Evolutionary conservation across 225 moss, liverwort and hornwort species (phyloP), one percentile per base, ranked within the genome.

Genomic region (Polytrichum formosum): DNA sequence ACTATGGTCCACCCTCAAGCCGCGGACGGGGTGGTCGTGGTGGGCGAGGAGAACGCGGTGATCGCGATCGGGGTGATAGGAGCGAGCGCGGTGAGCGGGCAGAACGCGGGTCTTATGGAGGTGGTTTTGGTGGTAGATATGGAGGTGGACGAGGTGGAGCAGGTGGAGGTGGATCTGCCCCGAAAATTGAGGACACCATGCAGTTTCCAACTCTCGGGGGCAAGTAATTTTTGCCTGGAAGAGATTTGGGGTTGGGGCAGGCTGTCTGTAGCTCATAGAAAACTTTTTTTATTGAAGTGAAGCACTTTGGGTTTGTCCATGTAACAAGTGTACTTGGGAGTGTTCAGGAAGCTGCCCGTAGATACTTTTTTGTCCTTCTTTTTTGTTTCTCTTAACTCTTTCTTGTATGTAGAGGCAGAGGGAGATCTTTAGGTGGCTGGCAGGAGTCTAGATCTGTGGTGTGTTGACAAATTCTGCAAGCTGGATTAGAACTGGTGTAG

Each of bases 141-240:
- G 73, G 55, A 28, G 84, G 69, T 29, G 70, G 79, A 1, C 82
- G 93, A 2, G 72, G 66, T 2, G 23, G 70, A 17, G 58, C 4
- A 0, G 37, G 53, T 0, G 73, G 69, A 29, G 72, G 66, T 71
- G 79, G 78, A 10, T 85, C 86, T n/a, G 93, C 93, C 25, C 96
- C 93, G 0, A 90, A 86, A 53, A 96, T 96, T 72, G 93, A 92
- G 83, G 96, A 96, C 59, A 91, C 91, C 53, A 85, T 82, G 7
- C 90, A 96, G 82, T 96, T 96, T 31, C 93, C 96, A 17, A 96
- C 79, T 31, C 67, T 93, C 66, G 91, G 91, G 66, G 91, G 84
- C 27, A 93, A 91, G 81, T 90, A 80, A 91, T 63, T 17, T 35
- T 28, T 65, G 35, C 61, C 20, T 8, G 26, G 35, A 5, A 53